Conservation (phyloP, 2,329 filamentous ascomycete species). For the Stagonosporopsis cucurbitacearum region DNA sequence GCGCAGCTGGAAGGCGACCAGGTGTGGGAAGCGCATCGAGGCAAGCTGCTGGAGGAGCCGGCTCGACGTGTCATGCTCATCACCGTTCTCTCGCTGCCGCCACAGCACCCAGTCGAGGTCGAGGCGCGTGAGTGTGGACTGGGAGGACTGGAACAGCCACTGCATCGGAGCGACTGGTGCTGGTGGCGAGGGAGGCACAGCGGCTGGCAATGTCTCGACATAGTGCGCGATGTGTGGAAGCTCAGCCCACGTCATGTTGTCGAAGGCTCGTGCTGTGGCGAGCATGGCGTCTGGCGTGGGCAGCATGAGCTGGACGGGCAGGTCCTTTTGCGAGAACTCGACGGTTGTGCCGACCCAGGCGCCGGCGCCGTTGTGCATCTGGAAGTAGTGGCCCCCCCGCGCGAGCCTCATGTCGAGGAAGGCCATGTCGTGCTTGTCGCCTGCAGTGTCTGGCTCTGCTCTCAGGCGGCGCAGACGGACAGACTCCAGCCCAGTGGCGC, state of each 20-base stretch:
- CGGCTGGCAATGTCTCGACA: constrained; percentile 22
- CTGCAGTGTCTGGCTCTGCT: constrained; percentile 27
- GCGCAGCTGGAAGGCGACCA: constrained; percentile 55
- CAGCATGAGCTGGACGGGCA: constrained; percentile 1
- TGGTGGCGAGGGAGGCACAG: constrained; percentile 1
- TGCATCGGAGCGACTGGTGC: constrained; percentile 21
- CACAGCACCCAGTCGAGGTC: constrained; percentile 47
- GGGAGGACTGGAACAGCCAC: constrained; percentile 30
- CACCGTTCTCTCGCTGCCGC: constrained; percentile 28
- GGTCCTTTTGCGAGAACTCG: constrained; percentile 22
- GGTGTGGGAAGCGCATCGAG: constrained; percentile 50
- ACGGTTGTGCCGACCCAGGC: constrained; percentile 40
- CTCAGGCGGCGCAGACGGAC: constrained; percentile 52
- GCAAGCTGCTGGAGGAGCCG: constrained; percentile 38
- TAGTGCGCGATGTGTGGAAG: constrained; percentile 36
- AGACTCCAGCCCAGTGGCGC: constrained; percentile 48
- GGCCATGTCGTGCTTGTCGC: constrained; percentile 24
- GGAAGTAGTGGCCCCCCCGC: constrained; percentile 36
- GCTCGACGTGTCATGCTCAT: constrained; percentile 17
- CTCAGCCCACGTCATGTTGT: constrained; percentile 35
- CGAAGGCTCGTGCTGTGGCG: constrained; percentile 29
- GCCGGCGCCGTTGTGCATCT: constrained; percentile 43
- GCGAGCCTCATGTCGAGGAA: constrained; percentile 35
- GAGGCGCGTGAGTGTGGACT: constrained; percentile 40
- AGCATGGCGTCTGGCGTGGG: constrained; percentile 23